phyloP scores from a whole-genome alignment of 768 basidiomycete species.

The Fistulinella prunicolor region DNA sequence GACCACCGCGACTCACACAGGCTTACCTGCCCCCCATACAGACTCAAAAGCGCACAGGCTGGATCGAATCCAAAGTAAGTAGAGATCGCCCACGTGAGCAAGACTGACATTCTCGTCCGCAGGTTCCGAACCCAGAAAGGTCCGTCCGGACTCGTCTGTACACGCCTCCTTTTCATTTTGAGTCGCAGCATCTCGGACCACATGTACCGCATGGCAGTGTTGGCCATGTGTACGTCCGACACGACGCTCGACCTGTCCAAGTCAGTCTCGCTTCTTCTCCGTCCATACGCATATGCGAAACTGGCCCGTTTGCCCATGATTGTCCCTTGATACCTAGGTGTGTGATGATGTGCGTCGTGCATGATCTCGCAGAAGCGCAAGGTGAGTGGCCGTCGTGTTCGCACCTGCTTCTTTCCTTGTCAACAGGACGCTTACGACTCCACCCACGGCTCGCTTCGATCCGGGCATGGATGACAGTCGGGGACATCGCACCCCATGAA shows the following conservation, averaged over 20 bases:
- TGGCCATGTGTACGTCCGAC: constrained; percentile 85
- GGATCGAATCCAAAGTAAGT: constrained; percentile 69
- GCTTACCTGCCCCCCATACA: constrained; percentile 29
- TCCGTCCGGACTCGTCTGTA: constrained; percentile 20
- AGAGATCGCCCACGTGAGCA: neutral
- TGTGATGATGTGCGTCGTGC: constrained; percentile 87
- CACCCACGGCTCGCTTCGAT: no score
- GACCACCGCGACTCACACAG: neutral
- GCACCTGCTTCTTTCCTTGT: neutral
- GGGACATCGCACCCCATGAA: constrained; percentile 90
- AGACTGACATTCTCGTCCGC: constrained; percentile 7
- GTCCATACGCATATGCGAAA: no score
- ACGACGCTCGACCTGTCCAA: constrained; percentile 66
- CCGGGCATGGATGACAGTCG: constrained; percentile 48
- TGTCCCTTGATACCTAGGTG: no score
- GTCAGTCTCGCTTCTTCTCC: constrained; percentile 41
- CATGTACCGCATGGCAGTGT: constrained; percentile 96
- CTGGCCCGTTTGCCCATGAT: neutral
- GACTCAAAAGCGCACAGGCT: constrained; percentile 96
- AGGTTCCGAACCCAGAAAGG: constrained; percentile 89
- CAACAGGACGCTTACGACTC: neutral
- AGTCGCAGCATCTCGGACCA: constrained; percentile 89
- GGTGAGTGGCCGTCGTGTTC: constrained; percentile 44
- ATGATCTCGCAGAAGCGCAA: constrained; percentile 96
- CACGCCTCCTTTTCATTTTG: no score